Conservation (phyloP, 2,329 filamentous ascomycete genomes). For the Pseudopyricularia cyperi region DNA sequence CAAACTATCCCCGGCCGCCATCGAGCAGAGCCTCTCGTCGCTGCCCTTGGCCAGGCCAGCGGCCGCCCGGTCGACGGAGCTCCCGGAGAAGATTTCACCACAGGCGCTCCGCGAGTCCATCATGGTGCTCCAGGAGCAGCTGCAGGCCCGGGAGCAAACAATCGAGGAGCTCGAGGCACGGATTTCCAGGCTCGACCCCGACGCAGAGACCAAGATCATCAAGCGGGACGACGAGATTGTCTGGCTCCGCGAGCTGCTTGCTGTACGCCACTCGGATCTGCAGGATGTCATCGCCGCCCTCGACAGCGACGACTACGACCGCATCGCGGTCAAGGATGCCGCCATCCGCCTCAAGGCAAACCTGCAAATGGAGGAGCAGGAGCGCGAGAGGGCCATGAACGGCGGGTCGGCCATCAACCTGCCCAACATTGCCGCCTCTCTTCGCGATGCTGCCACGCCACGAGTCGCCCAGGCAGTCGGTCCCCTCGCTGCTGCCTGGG, state of each 20-base stretch:
- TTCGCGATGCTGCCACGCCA: conserved; percentile 66
- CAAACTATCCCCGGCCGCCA: conserved; percentile 28
- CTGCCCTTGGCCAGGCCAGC: conserved; percentile 12
- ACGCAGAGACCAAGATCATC: conserved; percentile 69
- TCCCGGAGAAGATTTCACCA: conserved; percentile 80
- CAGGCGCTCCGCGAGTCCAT: conserved; percentile 94
- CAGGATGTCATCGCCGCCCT: conserved; percentile 81
- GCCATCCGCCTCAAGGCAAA: conserved; percentile 89
- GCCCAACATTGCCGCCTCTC: conserved; percentile 64
- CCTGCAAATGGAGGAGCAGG: conserved; percentile 94
- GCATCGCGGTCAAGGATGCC: conserved; percentile 70
- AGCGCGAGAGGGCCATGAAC: conserved; percentile 73
- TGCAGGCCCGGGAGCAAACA: conserved; percentile 81
- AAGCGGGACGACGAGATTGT: conserved; percentile 89
- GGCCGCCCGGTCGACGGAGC: conserved; percentile 25
- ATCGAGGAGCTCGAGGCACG: conserved; percentile 78
- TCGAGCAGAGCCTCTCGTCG: conserved; percentile 8
- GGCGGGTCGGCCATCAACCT: conserved; percentile 54
- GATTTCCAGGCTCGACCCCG: conserved; percentile 55
- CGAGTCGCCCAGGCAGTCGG: conserved; percentile 74
- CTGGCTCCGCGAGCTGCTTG: conserved; percentile 88
- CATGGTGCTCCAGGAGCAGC: conserved; percentile 88
- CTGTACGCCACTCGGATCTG: conserved; percentile 79
- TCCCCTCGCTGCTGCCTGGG: conserved; percentile 78
- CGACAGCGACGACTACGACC: conserved; percentile 62